Base-by-base conservation (phyloP, 495 filamentous ascomycete species). In the Diplogelasinospora grovesii region DNA sequence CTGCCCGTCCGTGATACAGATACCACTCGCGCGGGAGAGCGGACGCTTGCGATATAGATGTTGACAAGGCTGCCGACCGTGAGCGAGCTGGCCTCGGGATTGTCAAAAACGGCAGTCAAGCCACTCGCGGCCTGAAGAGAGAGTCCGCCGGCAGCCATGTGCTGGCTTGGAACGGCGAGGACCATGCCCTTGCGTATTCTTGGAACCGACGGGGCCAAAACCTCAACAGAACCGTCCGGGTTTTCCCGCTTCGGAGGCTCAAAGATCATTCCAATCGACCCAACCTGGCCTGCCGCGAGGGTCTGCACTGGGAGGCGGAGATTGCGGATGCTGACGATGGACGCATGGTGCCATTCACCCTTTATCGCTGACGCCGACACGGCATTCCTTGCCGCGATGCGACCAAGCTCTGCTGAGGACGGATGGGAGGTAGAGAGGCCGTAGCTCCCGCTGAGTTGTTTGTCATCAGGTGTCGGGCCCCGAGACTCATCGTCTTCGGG, bases 171-270 rank as follows among this genome's bases (percentile, higher is more conserved):
- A 39, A 80, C 67, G 6, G 77, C 71, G 8, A 95, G 57, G 4
- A 95, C 78, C 81, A 92, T 89, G 14, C 90, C 90, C 54, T 89
- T 92, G 27, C 87, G 77, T 13, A 92, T 70, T 22, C 77, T 71
- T 28, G 70, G 63, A 0, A 64, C 47, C 8, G 23, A 21, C 27
- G 39, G n/a, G 9, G 26, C 23, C 68, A 49, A 13, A 5, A 43
- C 47, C 8, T 49, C 50, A 15, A 33, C 15, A n/a, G n/a, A 7
- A 4, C 42, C 43, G 14, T 45, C 45, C 11, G 39, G 36, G 10
- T 54, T 41, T 4, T 47, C 57, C 13, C 46, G 41, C 16, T 43
- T 33, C 22, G 43, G 38, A 0, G 39, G 47, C 33, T 70, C 63
- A 46, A 83, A 77, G 14, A 84, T 74, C 38, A 96, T 66, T 2